Evolutionary conservation across 2,329 filamentous ascomycete genomes (phyloP), one percentile per base, ranked within the genome.

Genomic region (Microsporum ferrugineum): DNA sequence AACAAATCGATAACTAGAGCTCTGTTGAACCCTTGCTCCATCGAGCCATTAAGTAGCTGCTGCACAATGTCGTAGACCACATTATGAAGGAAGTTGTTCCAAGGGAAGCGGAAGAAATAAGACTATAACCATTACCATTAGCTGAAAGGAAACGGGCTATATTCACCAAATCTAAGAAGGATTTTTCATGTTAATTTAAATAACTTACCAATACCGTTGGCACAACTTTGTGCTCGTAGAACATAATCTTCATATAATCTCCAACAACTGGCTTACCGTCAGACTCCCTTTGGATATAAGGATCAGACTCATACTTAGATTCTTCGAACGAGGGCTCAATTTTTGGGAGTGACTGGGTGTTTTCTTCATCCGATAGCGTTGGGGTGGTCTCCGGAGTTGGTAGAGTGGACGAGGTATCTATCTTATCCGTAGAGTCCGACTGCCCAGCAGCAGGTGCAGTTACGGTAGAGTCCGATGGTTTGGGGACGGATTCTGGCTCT

Each of bases 81-180:
- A 70, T 99, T 99, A 76, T 99, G 94, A 51, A 99, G 82, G 71
- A 99, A 99, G 73, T 99, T 99, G 75, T 99, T 99, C 94, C 94
- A 99, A 0, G 94, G 92, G 70, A 97, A 99, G 63, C 88, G 85
- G 79, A 99, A 99, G 77, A 99, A 99, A 78, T 97, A 97, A 61
- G 91, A 89, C 90, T 64, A 39, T 3, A 47, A 27, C 43, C 95
- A 65, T 8, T 62, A 34, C 36, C 31, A 67, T 60, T 61, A 51
- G 23, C 23, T 41, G 29, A 57, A 43, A 38, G 33, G 64, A 43
- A 39, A 3, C 8, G 3, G 38, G 14, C 38, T 62, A 39, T 36
- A 56, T 31, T 39, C n/a, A 59, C 47, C 65, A 63, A 33, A 5
- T 53, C 31, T 49, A n/a, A 57, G 31, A 41, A 58, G 1, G 17